Conservation (phyloP, 2,329 filamentous ascomycete species). For the Curvularia eragrostidis region DNA sequence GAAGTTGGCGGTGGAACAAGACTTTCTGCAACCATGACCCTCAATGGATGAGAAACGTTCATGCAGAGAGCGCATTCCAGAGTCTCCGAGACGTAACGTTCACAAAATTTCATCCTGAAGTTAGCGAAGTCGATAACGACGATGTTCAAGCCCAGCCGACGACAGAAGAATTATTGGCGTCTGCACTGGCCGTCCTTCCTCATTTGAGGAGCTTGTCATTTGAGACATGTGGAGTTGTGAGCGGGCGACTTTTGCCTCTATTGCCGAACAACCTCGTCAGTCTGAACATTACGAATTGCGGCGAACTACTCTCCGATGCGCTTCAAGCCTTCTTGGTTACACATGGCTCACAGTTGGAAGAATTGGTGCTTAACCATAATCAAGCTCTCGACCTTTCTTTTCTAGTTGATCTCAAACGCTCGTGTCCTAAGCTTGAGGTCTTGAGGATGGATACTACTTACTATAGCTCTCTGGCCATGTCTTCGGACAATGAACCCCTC, state of each 20-base stretch:
- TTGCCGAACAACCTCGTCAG: conserved; percentile 71
- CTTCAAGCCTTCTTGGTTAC: conserved; percentile 69
- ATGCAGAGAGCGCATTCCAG: conserved; percentile 54
- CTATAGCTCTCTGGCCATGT: conserved; percentile 71
- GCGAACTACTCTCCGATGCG: conserved; percentile 71
- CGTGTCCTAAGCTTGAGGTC: conserved; percentile 73
- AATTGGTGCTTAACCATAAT: conserved; percentile 78
- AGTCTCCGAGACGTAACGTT: conserved; percentile 44
- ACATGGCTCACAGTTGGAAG: conserved; percentile 71
- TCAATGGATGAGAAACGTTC: conserved; percentile 52
- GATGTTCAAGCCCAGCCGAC: conserved; percentile 29
- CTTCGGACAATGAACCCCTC: conserved; percentile 74
- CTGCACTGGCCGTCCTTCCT: conserved; percentile 65
- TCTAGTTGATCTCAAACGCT: conserved; percentile 67
- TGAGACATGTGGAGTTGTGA: conserved; percentile 75
- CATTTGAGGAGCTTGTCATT: conserved; percentile 72
- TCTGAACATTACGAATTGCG: conserved; percentile 80
- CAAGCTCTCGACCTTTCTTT: conserved; percentile 79
- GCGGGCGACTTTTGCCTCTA: conserved; percentile 69
- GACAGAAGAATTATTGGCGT: conserved; percentile 54
- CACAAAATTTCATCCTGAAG: conserved; percentile 43
- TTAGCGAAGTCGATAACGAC: conserved; percentile 21
- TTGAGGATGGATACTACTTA: conserved; percentile 82
- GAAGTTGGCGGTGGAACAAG: conserved; percentile 64
- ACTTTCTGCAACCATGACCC: conserved; percentile 51